phyloP scores from a whole-genome alignment of 129 eudicot genomes.

The Saposhnikovia divaricata region DNA sequence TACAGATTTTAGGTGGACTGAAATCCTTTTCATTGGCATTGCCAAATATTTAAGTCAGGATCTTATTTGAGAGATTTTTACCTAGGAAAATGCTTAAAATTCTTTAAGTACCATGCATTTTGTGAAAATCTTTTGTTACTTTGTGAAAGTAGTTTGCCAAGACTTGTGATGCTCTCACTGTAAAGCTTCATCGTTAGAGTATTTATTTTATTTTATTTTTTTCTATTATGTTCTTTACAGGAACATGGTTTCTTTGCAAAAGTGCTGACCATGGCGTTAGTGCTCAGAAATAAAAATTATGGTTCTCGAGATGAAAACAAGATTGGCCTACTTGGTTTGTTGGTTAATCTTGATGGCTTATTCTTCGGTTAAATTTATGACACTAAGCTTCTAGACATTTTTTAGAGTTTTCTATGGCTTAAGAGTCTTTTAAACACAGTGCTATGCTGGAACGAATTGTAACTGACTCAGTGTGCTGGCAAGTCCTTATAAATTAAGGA shows the following conservation, averaged over 20 bases:
- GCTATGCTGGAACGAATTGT: not conserved
- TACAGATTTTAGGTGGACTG: no score
- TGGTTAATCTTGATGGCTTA: conserved; percentile 8
- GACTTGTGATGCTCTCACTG: not conserved
- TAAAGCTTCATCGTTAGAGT: conserved; percentile 4
- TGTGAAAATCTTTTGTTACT: not conserved
- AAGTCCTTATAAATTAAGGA: not conserved
- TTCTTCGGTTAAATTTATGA: not conserved
- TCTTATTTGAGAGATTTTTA: not conserved
- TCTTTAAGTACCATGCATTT: no score
- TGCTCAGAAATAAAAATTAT: conserved; percentile 31
- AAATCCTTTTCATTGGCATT: not conserved
- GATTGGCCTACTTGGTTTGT: conserved; percentile 27
- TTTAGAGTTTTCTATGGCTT: not conserved
- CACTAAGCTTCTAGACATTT: not conserved
- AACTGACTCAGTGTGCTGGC: not conserved
- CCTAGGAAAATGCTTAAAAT: not conserved
- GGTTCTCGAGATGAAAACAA: conserved; percentile 34
- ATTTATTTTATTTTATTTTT: conserved; percentile 10
- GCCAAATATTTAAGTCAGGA: not conserved
- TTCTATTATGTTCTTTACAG: conserved; percentile 31
- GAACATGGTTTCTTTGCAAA: conserved; percentile 43
- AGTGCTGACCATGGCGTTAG: conserved; percentile 48
- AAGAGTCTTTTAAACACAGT: not conserved
- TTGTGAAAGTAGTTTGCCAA: not conserved